Evolutionary conservation across 768 basidiomycete species (phyloP), one percentile per base, ranked within the genome.

Genomic region (Amanita thiersii): DNA sequence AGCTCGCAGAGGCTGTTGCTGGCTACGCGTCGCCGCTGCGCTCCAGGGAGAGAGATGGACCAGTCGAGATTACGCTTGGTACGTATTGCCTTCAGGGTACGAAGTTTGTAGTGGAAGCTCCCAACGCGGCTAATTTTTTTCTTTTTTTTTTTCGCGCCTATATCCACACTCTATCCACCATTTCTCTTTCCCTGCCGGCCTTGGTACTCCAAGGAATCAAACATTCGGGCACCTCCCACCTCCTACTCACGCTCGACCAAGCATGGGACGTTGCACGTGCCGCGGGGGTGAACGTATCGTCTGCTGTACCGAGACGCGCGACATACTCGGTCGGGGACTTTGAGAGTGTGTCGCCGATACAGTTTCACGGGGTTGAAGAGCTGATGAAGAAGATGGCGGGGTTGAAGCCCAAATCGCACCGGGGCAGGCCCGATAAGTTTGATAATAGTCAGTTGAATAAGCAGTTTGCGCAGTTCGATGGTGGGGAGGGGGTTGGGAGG

Each of bases 321-420:
- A 36, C 41, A n/a, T 47, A 52, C 46, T 32, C 4, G 4, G 44
- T 56, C 3, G 40, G 39, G 3, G 50, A 63, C 6, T 73, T 71
- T 41, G 57, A 63, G 19, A 74, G 72, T 0, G 47, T 76, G 5
- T 75, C 74, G 0, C 73, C 73, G 0, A 70, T 75, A 24, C 52
- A 58, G 31, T 76, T 76, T 39, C 11, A 37, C 35, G 50, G 47
- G 5, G 14, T 12, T 3, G 37, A 55, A 0, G 62, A 64, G 12
- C 52, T 76, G 7, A 36, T 48, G 1, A 60, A 58, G 29, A 75
- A 69, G 47, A 47, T 75, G 2, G 47, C 53, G 7, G 51, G 49
- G 2, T 57, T 73, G 40, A 68, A 61, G 36, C 62, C 63, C 4
- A 68, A 65, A 34, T 46, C 54, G 0, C 55, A 56, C 10, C 65